Evolutionary conservation across 257 asterid species (phyloP), one percentile per base, ranked within the genome.

Genomic region (Capsicum chinense): DNA sequence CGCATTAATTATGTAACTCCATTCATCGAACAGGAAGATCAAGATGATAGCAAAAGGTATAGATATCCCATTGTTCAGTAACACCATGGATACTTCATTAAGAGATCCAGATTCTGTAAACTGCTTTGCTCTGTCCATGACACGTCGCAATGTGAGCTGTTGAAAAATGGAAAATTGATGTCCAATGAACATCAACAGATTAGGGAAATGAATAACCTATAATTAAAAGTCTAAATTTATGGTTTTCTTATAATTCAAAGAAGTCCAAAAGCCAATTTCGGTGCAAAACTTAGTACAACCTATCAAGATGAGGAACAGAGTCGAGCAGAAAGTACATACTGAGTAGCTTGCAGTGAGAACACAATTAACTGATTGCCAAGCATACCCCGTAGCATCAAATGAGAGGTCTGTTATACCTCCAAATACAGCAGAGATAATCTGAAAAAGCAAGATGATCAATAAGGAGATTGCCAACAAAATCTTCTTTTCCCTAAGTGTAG

Each of bases 361-460:
- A 58, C 92, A 90, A 84, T 90, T 90, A 70, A 86, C 17, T 66
- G 66, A 79, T 84, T 90, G 91, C 92, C 91, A 90, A 17, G 84
- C 86, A 81, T 90, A 90, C 37, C 92, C 92, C 17, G 68, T 69
- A 71, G 89, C 80, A 39, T 88, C 88, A 67, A 84, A 90, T 7
- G 92, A 88, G 76, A 90, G 86, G 88, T 90, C 92, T 9, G 92
- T 90, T 67, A 90, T 83, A 50, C 92, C 91, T 60, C 90, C 92
- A 85, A 88, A 85, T 83, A 90, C 56, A 56, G 92, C 92, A 42
- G 92, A 90, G 15, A 88, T 84, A 60, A 87, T 87, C 92, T 88
- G 83, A 81, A 85, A 37, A 87, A 21, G 37, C 7, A 3, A 66
- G 9, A 79, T 63, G 35, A 37, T 86, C 56, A 82, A 62, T 59